Evolutionary conservation across 2,329 filamentous ascomycete genomes (phyloP).

Genomic region (Bipolaris sorokiniana): DNA sequence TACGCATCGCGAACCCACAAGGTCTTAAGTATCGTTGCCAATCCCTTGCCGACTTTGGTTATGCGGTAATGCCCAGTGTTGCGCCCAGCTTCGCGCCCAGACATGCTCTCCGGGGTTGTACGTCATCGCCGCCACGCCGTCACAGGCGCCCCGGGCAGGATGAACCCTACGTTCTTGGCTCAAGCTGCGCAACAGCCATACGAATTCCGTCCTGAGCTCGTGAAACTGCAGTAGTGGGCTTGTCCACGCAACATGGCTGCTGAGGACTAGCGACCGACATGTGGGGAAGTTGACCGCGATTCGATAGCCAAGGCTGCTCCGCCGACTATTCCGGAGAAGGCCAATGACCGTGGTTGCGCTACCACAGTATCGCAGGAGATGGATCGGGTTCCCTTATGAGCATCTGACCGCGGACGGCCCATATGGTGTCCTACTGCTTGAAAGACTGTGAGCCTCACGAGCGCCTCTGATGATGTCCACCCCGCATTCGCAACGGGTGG

Average conservation of each 20-base stretch:
- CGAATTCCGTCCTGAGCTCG: slow-evolving; percentile 14
- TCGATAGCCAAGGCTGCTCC: slow-evolving; percentile 24
- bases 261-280: slow-evolving; percentile 22
- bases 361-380: slow-evolving; percentile 4
- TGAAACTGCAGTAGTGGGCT: slow-evolving; percentile 25
- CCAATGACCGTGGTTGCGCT: slow-evolving; percentile 5
- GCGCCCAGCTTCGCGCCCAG: slow-evolving; percentile 33
- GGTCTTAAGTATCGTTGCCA: slow-evolving; percentile 25
- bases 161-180: slow-evolving; percentile 23
- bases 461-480: slow-evolving; percentile 9
- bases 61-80: slow-evolving; percentile 35
- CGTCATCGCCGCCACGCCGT: slow-evolving; percentile 34
- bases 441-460: background rate
- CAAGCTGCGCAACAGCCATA: slow-evolving; percentile 22
- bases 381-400: slow-evolving; percentile 8
- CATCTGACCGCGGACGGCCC: slow-evolving; percentile 4
- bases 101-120: slow-evolving; percentile 19
- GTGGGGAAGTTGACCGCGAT: slow-evolving; percentile 27
- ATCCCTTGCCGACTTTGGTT: slow-evolving; percentile 14
- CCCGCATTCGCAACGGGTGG: slow-evolving; percentile 4
- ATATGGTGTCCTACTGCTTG: slow-evolving; percentile 1
- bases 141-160: slow-evolving; percentile 16
- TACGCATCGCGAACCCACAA: slow-evolving; percentile 4
- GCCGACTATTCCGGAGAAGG: slow-evolving; percentile 9
- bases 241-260: slow-evolving; percentile 25